phyloP scores from a whole-genome alignment of 2,329 filamentous ascomycete species.

The Scorias spongiosa region DNA sequence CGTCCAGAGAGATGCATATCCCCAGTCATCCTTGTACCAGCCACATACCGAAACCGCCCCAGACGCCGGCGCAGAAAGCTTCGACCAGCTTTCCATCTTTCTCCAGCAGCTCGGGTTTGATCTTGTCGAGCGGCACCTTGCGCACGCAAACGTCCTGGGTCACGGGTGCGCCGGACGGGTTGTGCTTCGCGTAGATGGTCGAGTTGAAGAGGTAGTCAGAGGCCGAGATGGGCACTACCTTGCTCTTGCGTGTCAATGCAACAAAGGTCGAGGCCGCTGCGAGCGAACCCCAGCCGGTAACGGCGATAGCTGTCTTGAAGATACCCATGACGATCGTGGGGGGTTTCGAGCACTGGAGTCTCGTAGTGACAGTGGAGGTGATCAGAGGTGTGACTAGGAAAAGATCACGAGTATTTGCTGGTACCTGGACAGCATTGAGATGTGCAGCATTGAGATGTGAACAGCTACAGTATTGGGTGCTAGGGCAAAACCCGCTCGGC shows the following conservation, averaged over 20 bases:
- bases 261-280: slow-evolving; percentile 38
- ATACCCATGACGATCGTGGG: slow-evolving; percentile 15
- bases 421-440: no score
- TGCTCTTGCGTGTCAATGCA: slow-evolving; percentile 39
- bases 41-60: slow-evolving; percentile 47
- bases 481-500: no score
- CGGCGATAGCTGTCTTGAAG: slow-evolving; percentile 14
- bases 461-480: no score
- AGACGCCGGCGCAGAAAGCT: slow-evolving; percentile 53
- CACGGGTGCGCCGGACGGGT: slow-evolving; percentile 46
- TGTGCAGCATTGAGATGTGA: no score
- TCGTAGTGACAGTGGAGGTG: no score
- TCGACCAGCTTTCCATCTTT: slow-evolving; percentile 45
- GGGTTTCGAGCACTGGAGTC: no score
- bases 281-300: slow-evolving; percentile 18
- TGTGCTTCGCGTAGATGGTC: slow-evolving; percentile 41
- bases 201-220: slow-evolving; percentile 48
- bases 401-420: no score
- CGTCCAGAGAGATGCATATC: neutral
- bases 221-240: slow-evolving; percentile 42
- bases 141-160: slow-evolving; percentile 51
- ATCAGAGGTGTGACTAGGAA: no score
- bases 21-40: neutral
- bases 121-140: slow-evolving; percentile 45
- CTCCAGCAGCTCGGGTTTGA: slow-evolving; percentile 50